These are phyloP conservation scores for Suillus sp. DNA, from an alignment of 768 basidiomycete species.

Conservation along the genomic window DNA sequence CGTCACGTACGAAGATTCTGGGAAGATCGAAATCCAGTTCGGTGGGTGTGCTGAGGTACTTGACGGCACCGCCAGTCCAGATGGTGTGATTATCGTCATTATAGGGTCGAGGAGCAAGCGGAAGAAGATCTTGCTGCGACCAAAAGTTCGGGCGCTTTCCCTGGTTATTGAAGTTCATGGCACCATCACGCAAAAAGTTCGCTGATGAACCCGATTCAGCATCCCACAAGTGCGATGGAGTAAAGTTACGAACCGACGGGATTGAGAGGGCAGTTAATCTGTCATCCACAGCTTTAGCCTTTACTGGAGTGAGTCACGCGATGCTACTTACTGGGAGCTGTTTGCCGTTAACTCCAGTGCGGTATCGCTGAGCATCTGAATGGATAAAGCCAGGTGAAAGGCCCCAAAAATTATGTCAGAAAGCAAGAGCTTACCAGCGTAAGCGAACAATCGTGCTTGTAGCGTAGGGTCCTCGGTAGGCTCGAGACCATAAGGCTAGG, in stretches of 20 bases:
- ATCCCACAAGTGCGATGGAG: too few species aligned
- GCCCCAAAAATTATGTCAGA: not conserved
- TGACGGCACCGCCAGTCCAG: conserved; percentile 45
- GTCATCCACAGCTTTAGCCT: conserved; percentile 3
- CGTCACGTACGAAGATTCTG: conserved; percentile 31
- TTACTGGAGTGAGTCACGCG: not conserved
- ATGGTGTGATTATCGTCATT: conserved; percentile 43
- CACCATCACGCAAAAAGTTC: conserved; percentile 42
- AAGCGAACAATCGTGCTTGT: conserved; percentile 59
- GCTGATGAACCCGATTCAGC: conserved; percentile 22
- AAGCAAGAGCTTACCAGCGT: conserved; percentile 41
- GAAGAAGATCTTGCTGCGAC: conserved; percentile 37
- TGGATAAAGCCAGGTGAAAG: not conserved
- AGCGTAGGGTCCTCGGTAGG: conserved; percentile 59
- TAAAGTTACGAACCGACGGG: conserved; percentile 34
- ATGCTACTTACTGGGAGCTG: conserved; percentile 35
- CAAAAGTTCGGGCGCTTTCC: conserved; percentile 43
- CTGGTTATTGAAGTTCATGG: conserved; percentile 40
- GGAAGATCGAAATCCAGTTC: conserved; percentile 45
- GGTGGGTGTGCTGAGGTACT: conserved; percentile 35
- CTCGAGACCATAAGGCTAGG: conserved; percentile 40
- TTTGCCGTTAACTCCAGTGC: conserved; percentile 41
- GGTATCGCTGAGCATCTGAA: conserved; percentile 42
- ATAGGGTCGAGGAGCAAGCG: conserved; percentile 36
- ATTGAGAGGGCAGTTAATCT: conserved; percentile 41